Percentiles rank a stretch among this genome's conserved stretches.
phyloP scores from a whole-genome alignment of 2,329 filamentous ascomycete species.

The Davidsoniella australis region DNA sequence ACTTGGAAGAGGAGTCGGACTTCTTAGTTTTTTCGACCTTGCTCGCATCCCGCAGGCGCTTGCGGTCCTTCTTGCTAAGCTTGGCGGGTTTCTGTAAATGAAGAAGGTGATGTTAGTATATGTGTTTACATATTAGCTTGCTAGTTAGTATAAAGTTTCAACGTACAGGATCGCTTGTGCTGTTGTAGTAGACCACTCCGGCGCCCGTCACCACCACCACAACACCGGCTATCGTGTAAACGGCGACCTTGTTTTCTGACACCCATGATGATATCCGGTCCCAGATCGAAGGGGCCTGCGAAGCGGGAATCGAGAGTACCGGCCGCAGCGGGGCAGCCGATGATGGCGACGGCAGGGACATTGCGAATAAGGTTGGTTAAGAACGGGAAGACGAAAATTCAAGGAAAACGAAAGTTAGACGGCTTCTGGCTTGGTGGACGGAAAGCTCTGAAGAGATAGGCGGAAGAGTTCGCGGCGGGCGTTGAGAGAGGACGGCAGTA shows the following conservation, averaged over 20 bases:
- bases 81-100: conserved; percentile 39
- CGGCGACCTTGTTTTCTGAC: conserved; percentile 84
- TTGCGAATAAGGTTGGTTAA: not conserved
- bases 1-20: conserved; percentile 3
- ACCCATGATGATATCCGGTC: conserved; percentile 83
- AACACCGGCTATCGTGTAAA: conserved; percentile 91
- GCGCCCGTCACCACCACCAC: conserved; percentile 82
- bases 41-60: conserved; percentile 47
- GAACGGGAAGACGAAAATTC: not conserved
- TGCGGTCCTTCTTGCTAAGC: conserved; percentile 80
- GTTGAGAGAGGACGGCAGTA: not conserved
- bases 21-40: conserved; percentile 23
- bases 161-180: conserved; percentile 44
- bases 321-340: conserved; percentile 9
- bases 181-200: conserved; percentile 73
- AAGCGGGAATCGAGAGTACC: conserved; percentile 11
- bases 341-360: conserved; percentile 13
- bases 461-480: not conserved
- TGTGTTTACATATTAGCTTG: not conserved
- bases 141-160: conserved; percentile 1
- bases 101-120: conserved; percentile 1
- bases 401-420: not conserved
- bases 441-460: not conserved
- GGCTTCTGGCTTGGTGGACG: not conserved
- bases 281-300: conserved; percentile 44